phyloP scores from a whole-genome alignment of 2,329 filamentous ascomycete species.

The Fusarium scirpi region DNA sequence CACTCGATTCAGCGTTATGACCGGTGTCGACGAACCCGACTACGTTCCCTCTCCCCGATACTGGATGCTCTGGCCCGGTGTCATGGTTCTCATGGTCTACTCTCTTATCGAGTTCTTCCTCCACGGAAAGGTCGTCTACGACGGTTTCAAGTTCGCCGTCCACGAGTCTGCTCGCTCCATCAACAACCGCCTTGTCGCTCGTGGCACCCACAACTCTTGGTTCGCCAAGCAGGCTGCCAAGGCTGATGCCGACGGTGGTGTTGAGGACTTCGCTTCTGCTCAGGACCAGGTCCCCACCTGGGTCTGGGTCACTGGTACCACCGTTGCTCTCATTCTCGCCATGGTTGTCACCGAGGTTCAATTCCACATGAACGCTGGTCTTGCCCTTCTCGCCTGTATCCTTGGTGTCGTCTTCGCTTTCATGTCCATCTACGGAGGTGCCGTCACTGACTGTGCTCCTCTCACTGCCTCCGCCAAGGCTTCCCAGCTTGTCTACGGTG shows the following conservation, averaged over 20 bases:
- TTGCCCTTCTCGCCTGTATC: constrained; percentile 66
- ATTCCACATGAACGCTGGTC: constrained; percentile 68
- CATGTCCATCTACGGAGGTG: constrained; percentile 62
- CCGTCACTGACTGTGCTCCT: constrained; percentile 69
- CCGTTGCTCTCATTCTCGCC: constrained; percentile 64
- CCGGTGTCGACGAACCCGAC: constrained; percentile 43
- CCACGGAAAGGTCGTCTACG: constrained; percentile 54
- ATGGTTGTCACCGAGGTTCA: constrained; percentile 63
- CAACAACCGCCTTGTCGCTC: constrained; percentile 49
- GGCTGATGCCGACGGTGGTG: constrained; percentile 47
- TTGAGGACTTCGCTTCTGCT: constrained; percentile 56
- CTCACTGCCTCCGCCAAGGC: constrained; percentile 76
- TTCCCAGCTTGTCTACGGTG: constrained; percentile 75
- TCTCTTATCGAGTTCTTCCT: constrained; percentile 57
- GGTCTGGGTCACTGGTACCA: constrained; percentile 63
- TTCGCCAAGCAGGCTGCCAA: constrained; percentile 54
- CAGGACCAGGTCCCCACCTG: constrained; percentile 64
- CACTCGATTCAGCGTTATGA: constrained; percentile 50
- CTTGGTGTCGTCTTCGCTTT: constrained; percentile 70
- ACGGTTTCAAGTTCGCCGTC: constrained; percentile 52
- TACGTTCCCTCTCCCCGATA: constrained; percentile 55
- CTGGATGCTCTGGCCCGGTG: constrained; percentile 59
- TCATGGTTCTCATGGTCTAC: constrained; percentile 59
- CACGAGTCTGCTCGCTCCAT: constrained; percentile 48
- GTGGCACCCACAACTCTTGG: constrained; percentile 50